Evolutionary conservation across 306 rosid species (phyloP).

Genomic region (Coriaria nepalensis): DNA sequence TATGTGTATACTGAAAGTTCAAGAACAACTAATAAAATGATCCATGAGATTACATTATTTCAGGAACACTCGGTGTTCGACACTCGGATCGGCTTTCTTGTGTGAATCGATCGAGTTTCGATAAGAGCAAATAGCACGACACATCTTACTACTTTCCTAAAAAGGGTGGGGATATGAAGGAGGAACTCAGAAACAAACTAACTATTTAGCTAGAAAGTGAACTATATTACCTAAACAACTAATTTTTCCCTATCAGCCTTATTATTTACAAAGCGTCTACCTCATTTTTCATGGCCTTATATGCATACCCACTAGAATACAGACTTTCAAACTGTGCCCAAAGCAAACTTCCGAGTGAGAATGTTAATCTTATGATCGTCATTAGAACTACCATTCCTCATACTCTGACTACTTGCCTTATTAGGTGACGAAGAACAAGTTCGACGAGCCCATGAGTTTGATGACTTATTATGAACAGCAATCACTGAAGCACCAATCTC

Average conservation of each 20-base stretch:
- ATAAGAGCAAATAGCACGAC: not conserved
- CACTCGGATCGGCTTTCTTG: no score
- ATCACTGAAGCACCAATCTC: slow-evolving; percentile 53
- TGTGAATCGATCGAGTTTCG: no score
- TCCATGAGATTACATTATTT: no score
- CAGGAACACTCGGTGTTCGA: no score
- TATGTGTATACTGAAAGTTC: no score
- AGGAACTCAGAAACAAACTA: no score
- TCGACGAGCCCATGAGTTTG: slow-evolving; percentile 16
- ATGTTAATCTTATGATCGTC: slow-evolving; percentile 26
- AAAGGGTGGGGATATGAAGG: no score
- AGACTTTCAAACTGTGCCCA: slow-evolving; percentile 72
- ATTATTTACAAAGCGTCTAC: no score
- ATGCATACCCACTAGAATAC: slow-evolving; percentile 34
- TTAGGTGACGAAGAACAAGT: slow-evolving; percentile 12
- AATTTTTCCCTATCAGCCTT: no score
- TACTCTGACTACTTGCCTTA: not conserved
- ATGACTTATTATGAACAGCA: slow-evolving; percentile 27
- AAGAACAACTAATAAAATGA: no score
- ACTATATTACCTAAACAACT: not conserved
- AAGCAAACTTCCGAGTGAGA: slow-evolving; percentile 53
- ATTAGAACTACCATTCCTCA: not conserved
- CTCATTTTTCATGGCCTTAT: slow-evolving; percentile 18
- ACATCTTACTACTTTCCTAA: not conserved
- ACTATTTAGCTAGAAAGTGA: not conserved